These are phyloP conservation scores for Teratosphaeriaceae sp. DNA, from an alignment of 2,329 filamentous ascomycete species.

Conservation along the genomic window DNA sequence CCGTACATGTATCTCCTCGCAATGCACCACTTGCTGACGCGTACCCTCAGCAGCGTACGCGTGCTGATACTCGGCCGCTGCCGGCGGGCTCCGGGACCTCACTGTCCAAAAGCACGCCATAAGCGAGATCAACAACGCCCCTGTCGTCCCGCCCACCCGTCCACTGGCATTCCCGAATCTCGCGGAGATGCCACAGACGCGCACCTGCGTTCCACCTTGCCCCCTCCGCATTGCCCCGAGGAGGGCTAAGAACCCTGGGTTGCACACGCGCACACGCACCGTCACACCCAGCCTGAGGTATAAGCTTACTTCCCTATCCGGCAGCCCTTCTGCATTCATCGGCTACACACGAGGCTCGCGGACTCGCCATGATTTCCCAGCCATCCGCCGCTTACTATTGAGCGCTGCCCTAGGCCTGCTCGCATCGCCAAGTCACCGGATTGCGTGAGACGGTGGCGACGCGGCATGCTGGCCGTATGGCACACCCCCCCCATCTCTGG, in stretches of 20 bases:
- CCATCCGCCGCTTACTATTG: not conserved
- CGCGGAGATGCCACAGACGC: no score
- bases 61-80: not conserved
- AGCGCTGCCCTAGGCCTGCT: not conserved
- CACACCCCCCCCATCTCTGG: no score
- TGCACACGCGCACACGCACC: no score
- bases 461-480: no score
- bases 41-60: no score
- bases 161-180: not conserved
- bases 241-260: no score
- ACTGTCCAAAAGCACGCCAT: conserved; percentile 6
- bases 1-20: no score
- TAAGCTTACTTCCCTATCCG: conserved; percentile 1
- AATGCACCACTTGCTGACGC: no score
- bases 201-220: no score
- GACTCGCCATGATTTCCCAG: conserved; percentile 4
- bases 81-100: not conserved
- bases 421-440: no score
- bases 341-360: not conserved
- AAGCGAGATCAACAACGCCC: conserved; percentile 1
- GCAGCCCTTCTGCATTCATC: not conserved
- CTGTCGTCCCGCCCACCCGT: not conserved
- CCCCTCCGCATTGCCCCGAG: no score
- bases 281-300: not conserved
- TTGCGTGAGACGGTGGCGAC: no score